Percentiles rank a stretch among this genome's conserved stretches.
phyloP scores from a whole-genome alignment of 2,329 filamentous ascomycete species.

The Basipetospora sp. region DNA sequence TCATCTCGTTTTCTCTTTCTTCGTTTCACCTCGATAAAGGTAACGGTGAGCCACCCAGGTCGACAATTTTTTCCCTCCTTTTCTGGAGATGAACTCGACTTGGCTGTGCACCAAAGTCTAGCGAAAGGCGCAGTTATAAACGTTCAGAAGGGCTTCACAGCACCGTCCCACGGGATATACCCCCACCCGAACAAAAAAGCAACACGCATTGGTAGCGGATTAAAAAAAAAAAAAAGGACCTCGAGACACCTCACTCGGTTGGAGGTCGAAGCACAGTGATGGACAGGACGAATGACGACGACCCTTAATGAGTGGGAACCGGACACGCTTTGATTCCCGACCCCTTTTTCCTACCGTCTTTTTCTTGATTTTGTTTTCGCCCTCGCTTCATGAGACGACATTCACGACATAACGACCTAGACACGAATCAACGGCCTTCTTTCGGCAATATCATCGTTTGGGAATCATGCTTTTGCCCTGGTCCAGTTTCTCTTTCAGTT shows the following conservation, averaged over 20 bases:
- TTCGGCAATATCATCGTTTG: not conserved
- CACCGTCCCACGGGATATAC: constrained; percentile 6
- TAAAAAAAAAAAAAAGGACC: too few species aligned
- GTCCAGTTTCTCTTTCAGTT: not conserved
- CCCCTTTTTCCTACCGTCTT: constrained; percentile 2
- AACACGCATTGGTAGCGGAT: constrained; percentile 2
- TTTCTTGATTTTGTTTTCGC: not conserved
- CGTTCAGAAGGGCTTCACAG: constrained; percentile 7
- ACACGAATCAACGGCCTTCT: constrained; percentile 5
- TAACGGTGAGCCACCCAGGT: not conserved
- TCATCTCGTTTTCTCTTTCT: constrained; percentile 4
- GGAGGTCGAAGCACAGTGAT: not conserved
- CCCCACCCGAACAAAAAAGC: not conserved
- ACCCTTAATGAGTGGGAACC: too few species aligned
- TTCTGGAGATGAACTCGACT: constrained; percentile 2
- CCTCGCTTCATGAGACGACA: constrained; percentile 3
- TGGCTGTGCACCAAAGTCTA: constrained; percentile 2
- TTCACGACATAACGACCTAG: constrained; percentile 6
- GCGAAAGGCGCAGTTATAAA: constrained; percentile 7
- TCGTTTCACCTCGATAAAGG: not conserved
- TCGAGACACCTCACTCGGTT: too few species aligned
- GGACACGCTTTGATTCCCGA: not conserved
- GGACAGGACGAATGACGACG: not conserved
- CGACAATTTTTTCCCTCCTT: too few species aligned
- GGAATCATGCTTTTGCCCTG: too few species aligned